A percentile compares a stretch with the other conserved stretches of the same genome.
These are phyloP conservation scores for Saussurea involucrata DNA, from an alignment of 129 eudicot species.

Conservation along the genomic window DNA sequence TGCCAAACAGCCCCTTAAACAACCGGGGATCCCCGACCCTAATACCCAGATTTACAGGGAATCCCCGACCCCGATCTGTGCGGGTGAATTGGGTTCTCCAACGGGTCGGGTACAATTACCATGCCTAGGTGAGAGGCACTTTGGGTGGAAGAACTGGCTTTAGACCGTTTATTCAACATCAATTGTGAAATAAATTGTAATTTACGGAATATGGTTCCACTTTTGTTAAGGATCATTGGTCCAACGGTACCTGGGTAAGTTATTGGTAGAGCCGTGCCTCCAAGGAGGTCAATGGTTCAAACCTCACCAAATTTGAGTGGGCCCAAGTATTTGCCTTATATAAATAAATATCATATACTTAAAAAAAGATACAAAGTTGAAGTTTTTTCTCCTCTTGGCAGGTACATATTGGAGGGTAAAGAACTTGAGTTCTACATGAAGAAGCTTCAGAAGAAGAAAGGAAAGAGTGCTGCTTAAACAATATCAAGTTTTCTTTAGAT, in stretches of 20 bases:
- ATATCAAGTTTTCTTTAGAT: background rate
- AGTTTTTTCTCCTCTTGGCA: conserved; percentile 7
- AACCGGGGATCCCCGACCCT: no score
- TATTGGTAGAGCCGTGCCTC: no score
- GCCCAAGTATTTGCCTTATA: no score
- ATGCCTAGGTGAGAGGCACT: no score
- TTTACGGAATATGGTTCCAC: background rate
- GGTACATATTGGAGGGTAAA: conserved; percentile 88
- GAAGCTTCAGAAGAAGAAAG: conserved; percentile 85
- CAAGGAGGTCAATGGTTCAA: no score
- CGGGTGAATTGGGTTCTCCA: no score
- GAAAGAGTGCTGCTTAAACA: conserved; percentile 59
- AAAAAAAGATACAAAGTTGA: background rate
- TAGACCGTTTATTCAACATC: background rate
- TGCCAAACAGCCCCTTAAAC: no score
- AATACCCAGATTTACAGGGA: no score
- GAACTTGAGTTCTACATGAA: conserved; percentile 88
- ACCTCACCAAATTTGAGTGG: no score
- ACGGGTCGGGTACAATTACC: no score
- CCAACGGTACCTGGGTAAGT: background rate
- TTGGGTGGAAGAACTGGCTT: no score
- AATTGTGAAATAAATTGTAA: background rate
- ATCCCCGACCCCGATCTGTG: no score
- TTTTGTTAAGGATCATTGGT: background rate
- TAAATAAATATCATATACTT: background rate